phyloP scores from a whole-genome alignment of 345 rosid species.

The Eucalyptus regnans region DNA sequence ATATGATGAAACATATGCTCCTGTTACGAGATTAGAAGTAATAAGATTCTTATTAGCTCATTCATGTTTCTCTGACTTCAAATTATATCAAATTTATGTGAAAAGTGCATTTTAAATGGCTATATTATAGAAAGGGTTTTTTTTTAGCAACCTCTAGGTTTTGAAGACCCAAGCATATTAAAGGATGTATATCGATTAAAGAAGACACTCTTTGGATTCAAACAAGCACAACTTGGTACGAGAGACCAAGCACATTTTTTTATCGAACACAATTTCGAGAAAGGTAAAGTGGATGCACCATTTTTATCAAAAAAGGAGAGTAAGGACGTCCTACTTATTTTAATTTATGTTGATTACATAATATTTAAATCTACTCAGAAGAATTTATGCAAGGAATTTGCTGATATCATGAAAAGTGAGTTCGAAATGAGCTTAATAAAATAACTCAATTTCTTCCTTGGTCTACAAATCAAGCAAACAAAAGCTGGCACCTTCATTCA shows the following conservation, averaged over 20 bases:
- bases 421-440: neutral
- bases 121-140: neutral
- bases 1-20: neutral
- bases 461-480: neutral
- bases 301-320: neutral
- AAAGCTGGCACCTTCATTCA: neutral
- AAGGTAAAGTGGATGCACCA: neutral
- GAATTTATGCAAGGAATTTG: no score
- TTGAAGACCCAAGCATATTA: neutral
- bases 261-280: neutral
- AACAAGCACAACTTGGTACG: neutral
- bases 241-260: neutral
- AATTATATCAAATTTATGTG: neutral
- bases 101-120: neutral
- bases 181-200: no score
- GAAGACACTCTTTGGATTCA: neutral
- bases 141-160: neutral
- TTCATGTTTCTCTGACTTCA: neutral
- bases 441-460: no score
- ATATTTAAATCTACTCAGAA: neutral
- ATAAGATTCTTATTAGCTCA: neutral
- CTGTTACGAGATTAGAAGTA: neutral
- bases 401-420: neutral
- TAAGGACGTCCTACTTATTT: neutral
- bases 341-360: neutral